Conservation (phyloP, 805 yeast genomes). For the Kregervanrija pseudodelftensis region DNA sequence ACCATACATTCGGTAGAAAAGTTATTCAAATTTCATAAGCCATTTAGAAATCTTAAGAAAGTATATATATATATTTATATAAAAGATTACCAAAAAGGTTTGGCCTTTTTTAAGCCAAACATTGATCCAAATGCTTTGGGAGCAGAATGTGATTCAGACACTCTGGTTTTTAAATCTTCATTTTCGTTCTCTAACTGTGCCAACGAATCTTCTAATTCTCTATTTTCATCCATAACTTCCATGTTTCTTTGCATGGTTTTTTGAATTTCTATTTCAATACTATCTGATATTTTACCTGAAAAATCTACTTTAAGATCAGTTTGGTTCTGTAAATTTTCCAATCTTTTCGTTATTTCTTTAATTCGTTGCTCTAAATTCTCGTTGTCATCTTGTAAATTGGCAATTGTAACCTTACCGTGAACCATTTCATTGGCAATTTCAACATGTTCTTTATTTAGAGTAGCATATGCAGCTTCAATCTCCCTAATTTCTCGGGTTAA, state of each 20-base stretch:
- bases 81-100: slow-evolving; percentile 9
- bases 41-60: no score
- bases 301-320: slow-evolving; percentile 19
- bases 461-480: slow-evolving; percentile 61
- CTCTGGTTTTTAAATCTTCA: slow-evolving; percentile 24
- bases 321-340: slow-evolving; percentile 28
- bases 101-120: slow-evolving; percentile 7
- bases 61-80: no score
- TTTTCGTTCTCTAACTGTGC: slow-evolving; percentile 32
- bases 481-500: slow-evolving; percentile 66
- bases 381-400: slow-evolving; percentile 71
- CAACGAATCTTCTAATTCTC: slow-evolving; percentile 47
- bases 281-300: slow-evolving; percentile 24
- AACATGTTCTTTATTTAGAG: slow-evolving; percentile 75
- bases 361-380: slow-evolving; percentile 47
- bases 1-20: no score
- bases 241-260: slow-evolving; percentile 53
- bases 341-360: slow-evolving; percentile 37
- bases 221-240: slow-evolving; percentile 60
- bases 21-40: no score
- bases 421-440: slow-evolving; percentile 85
- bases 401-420: slow-evolving; percentile 65
- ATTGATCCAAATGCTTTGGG: slow-evolving; percentile 14
- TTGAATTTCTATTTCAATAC: slow-evolving; percentile 44
- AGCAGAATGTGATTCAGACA: slow-evolving; percentile 1